Base-by-base conservation (phyloP, 2,329 filamentous ascomycete genomes). In the Anthostomella pinea region DNA sequence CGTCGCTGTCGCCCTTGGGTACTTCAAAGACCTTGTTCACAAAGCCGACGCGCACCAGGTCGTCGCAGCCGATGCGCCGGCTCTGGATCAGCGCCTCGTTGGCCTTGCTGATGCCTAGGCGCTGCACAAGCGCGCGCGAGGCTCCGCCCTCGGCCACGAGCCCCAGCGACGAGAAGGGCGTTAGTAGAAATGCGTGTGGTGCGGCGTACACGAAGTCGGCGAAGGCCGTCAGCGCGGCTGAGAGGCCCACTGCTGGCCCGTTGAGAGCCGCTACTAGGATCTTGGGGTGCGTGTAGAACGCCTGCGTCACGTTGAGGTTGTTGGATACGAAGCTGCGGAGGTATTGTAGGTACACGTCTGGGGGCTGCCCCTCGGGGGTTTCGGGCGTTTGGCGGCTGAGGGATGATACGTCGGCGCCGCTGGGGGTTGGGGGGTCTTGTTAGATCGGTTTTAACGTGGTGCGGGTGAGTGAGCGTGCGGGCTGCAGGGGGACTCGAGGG, bases 21-120 rank as follows among this genome's bases (percentile, higher is more conserved):
- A 73, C 65, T 9, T 69, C 66, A 48, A 96, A 85, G 11, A 95
- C 73, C 63, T 83, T 85, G 54, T 96, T 97, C 28, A 94, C 87
- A 56, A 88, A 97, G 0, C 91, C 90, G 3, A 78, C 75, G 7
- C 73, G 67, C 45, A 90, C 70, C 19, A 97, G 72, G 57, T 95
- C 88, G 16, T 83, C 77, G 19, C 78, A 77, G 0, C 71, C 61
- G 51, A 97, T 86, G 28, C 81, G 75, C 63, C 85, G 86, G 54
- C 85, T 89, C 84, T 95, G 93, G 49, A 98, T 81, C 9, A 97
- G 74, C 9, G 93, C 91, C 71, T 97, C 93, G 57, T 94, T 95
- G 8, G 89, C 90, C 59, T 87, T 86, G 40, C 77, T 70, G 33
- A 88, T 75, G 1, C 93, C 93, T 16, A 97, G 71, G 0, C 91